A percentile compares a stretch with the other conserved stretches of the same genome.
These are phyloP conservation scores for Chalaropsis ovoidea DNA, from an alignment of 2,329 filamentous ascomycete genomes.

Conservation along the genomic window DNA sequence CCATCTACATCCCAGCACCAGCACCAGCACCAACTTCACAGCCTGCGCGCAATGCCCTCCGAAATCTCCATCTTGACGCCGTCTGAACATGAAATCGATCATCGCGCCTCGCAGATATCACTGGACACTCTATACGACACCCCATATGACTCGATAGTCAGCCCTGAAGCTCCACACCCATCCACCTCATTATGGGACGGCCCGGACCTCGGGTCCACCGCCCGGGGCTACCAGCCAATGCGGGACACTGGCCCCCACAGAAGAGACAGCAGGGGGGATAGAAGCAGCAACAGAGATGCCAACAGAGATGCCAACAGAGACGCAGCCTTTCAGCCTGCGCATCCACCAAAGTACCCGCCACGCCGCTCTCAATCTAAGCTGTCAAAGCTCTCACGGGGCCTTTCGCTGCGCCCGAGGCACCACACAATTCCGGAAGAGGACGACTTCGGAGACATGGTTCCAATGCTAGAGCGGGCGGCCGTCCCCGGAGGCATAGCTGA, in stretches of 20 bases:
- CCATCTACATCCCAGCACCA: neutral
- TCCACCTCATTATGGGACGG: neutral
- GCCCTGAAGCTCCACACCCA: neutral
- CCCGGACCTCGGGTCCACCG: neutral
- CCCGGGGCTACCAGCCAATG: neutral
- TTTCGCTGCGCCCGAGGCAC: slow-evolving; percentile 5
- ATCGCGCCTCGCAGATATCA: slow-evolving; percentile 14
- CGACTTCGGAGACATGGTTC: neutral
- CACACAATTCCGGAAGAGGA: slow-evolving; percentile 17
- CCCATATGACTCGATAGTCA: neutral
- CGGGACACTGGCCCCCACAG: neutral
- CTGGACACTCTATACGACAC: neutral
- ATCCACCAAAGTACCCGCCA: neutral
- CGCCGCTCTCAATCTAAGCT: neutral
- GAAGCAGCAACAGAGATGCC: neutral
- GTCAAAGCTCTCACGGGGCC: slow-evolving; percentile 2
- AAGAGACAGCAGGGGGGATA: neutral
- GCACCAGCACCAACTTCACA: neutral
- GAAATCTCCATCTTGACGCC: slow-evolving; percentile 17
- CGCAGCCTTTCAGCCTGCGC: neutral
- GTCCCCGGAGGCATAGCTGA: neutral
- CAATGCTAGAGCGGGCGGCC: slow-evolving; percentile 4
- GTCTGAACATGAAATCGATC: neutral
- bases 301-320: neutral
- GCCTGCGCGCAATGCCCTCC: neutral